Conservation (phyloP, 176 grass and related monocot genomes). For the Ensete glaucum region DNA sequence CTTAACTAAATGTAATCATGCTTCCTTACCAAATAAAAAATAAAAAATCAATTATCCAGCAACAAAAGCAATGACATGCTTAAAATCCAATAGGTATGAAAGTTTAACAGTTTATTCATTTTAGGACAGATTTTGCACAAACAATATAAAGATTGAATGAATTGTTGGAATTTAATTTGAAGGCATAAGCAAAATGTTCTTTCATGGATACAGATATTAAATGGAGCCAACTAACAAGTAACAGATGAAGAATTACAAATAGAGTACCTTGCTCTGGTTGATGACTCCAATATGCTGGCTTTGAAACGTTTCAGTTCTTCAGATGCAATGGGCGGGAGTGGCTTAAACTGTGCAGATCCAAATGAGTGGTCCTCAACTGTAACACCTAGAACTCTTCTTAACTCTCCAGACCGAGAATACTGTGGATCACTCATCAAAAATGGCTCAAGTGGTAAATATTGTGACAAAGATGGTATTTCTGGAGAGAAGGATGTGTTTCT, state of each 20-base stretch:
- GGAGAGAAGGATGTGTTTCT: conserved; percentile 24
- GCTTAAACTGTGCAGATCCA: conserved; percentile 36
- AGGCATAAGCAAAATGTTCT: not conserved
- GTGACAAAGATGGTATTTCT: conserved; percentile 35
- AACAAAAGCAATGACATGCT: not conserved
- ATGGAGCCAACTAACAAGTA: not conserved
- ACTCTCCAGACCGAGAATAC: conserved; percentile 45
- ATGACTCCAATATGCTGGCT: conserved; percentile 33
- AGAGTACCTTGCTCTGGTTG: conserved; percentile 42
- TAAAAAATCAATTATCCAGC: not conserved
- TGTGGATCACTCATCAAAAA: conserved; percentile 35
- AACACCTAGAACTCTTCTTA: conserved; percentile 42
- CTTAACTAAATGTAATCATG: not conserved
- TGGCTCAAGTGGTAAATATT: conserved; percentile 50
- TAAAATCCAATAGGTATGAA: not conserved
- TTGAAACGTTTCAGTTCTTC: conserved; percentile 64
- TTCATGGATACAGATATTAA: not conserved
- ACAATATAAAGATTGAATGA: not conserved
- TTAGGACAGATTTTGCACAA: not conserved
- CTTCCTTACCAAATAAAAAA: not conserved
- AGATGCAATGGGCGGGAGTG: conserved; percentile 15
- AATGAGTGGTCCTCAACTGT: conserved; percentile 43
- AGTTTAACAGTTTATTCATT: not conserved
- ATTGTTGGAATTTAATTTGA: not conserved
- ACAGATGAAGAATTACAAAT: not conserved